Conservation (phyloP, 1,284 basidiomycete genomes). For the Ustilago vetiveriae region DNA sequence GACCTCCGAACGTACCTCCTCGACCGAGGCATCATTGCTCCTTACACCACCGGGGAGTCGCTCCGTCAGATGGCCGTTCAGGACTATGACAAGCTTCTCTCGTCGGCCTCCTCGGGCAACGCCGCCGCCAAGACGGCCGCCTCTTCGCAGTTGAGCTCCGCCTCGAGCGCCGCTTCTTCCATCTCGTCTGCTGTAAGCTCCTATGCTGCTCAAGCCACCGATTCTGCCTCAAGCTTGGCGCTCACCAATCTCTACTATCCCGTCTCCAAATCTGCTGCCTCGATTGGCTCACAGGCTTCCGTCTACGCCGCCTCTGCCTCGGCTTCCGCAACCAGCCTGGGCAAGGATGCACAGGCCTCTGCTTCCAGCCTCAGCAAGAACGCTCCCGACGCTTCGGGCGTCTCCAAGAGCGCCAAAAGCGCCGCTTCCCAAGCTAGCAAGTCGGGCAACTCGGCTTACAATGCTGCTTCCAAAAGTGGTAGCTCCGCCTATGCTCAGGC, state of each 20-base stretch:
- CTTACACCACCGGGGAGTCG: conserved; percentile 59
- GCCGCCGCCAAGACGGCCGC: conserved; percentile 41
- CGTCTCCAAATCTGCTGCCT: conserved; percentile 46
- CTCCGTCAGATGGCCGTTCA: conserved; percentile 60
- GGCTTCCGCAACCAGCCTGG: conserved; percentile 20
- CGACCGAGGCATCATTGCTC: conserved; percentile 64
- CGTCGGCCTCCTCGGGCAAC: conserved; percentile 32
- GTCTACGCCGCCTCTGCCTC: conserved; percentile 29
- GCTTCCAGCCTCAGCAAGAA: conserved; percentile 33
- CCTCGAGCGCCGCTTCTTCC: conserved; percentile 52
- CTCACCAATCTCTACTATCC: conserved; percentile 57
- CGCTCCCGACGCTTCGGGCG: conserved; percentile 30
- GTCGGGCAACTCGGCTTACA: conserved; percentile 35
- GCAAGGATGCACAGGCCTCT: conserved; percentile 24
- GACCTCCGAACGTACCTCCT: conserved; percentile 64
- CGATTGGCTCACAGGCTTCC: conserved; percentile 51
- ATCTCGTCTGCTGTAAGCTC: conserved; percentile 55
- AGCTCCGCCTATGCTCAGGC: conserved; percentile 52
- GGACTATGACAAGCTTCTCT: conserved; percentile 56
- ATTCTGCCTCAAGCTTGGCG: conserved; percentile 40
- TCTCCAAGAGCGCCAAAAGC: conserved; percentile 40
- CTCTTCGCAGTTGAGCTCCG: conserved; percentile 37
- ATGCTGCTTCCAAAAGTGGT: conserved; percentile 50
- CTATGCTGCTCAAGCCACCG: conserved; percentile 32
- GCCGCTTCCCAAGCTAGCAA: conserved; percentile 48